Evolutionary conservation across 75 land plant species (phyloP), one percentile per base, ranked within the genome.

Genomic region (Azolla pinnata): DNA sequence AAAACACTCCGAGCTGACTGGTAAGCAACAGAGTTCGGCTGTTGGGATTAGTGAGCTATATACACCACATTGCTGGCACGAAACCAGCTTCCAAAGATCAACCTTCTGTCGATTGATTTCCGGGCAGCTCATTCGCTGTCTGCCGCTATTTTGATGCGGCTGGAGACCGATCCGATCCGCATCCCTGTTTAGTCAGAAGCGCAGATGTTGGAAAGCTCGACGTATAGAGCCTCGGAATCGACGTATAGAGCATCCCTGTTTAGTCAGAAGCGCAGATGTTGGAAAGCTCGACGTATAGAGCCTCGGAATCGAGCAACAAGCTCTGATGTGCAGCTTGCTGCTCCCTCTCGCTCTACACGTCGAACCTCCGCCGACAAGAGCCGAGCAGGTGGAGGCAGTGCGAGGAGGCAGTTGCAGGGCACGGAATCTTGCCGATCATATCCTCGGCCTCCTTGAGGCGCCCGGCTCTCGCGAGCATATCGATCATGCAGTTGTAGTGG

Each of bases 301-400:
- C n/a, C 1, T 33, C 31, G 1, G 59, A 35, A 3, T 57, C 59
- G 25, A 57, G 59, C 42, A 19, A 24, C 26, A 57, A 17, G 14
- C 31, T 24, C 2, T 57, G 59, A 3, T 24, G 19, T 31, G 59
- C 59, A 35, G 59, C 59, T 2, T 9, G 35, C 19, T 57, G 35
- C 8, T 24, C 59, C 24, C 59, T 33, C 17, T 57, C 21, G n/a
- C n/a, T n/a, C n/a, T n/a, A n/a, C 31, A 57, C 59, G 33, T 57
- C 59, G 9, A 33, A 24, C 31, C 33, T 33, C n/a, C 2, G 23
- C 7, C 59, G 2, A 32, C 59, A 57, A 19, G 59, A 33, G 33
- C 21, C 19, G 8, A 57, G 59, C 59, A 57, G n/a, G 35, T 33
- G 19, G 35, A 35, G 2, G 35, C 59, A 57, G 14, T 33, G 35